These are phyloP conservation scores for Fusarium circinatum DNA, from an alignment of 2,329 filamentous ascomycete species.

Conservation along the genomic window DNA sequence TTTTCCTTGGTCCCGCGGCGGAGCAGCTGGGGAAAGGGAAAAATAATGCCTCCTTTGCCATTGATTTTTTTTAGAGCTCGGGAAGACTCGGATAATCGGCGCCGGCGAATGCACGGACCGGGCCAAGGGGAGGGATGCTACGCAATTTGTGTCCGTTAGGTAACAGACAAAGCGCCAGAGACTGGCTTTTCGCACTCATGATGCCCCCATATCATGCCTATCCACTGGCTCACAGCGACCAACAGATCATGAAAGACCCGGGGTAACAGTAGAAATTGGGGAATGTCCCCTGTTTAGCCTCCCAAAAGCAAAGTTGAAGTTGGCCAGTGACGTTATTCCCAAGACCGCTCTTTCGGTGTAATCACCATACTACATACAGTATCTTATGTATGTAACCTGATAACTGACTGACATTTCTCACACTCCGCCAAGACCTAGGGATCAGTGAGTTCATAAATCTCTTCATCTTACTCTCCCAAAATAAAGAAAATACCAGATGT, in stretches of 20 bases:
- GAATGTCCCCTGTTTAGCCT: slow-evolving; percentile 29
- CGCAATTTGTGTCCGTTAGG: slow-evolving; percentile 15
- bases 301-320: slow-evolving; percentile 19
- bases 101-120: slow-evolving; percentile 44
- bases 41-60: slow-evolving; percentile 40
- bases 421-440: neutral
- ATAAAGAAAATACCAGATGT: slow-evolving; percentile 22
- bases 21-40: slow-evolving; percentile 23
- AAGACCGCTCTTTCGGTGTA: slow-evolving; percentile 10
- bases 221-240: slow-evolving; percentile 8
- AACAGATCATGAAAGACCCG: slow-evolving; percentile 17
- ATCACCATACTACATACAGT: slow-evolving; percentile 3
- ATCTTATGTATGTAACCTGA: slow-evolving; percentile 4
- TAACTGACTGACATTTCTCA: slow-evolving; percentile 18
- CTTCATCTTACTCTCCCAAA: slow-evolving; percentile 2
- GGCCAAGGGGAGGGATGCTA: slow-evolving; percentile 38
- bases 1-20: slow-evolving; percentile 27
- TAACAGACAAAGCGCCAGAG: slow-evolving; percentile 2
- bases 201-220: neutral
- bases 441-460: slow-evolving; percentile 31
- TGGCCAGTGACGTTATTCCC: slow-evolving; percentile 26
- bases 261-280: slow-evolving; percentile 20
- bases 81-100: slow-evolving; percentile 48
- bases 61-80: slow-evolving; percentile 27
- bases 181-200: neutral